phyloP scores from a whole-genome alignment of 2,329 filamentous ascomycete genomes.

The Dissoconium aciculare region DNA sequence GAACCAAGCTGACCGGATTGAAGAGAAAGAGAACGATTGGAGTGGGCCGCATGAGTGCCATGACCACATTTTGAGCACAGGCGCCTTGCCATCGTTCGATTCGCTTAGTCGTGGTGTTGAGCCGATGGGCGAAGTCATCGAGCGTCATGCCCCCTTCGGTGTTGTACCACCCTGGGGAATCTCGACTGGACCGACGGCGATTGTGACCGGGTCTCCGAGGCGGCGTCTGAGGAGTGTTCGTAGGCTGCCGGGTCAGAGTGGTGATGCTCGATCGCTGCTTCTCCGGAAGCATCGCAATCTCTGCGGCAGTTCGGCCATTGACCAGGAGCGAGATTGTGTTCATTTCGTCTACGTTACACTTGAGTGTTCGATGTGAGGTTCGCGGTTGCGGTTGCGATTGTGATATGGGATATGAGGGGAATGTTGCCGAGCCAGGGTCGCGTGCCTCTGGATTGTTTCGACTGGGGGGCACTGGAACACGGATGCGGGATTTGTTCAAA shows the following conservation, averaged over 20 bases:
- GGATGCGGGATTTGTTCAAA: too few species aligned
- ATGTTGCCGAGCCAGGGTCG: too few species aligned
- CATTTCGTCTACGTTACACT: too few species aligned
- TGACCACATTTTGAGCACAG: slow-evolving; percentile 21
- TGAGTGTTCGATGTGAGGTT: too few species aligned
- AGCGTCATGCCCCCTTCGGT: slow-evolving; percentile 15
- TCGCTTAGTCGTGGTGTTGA: slow-evolving; percentile 14
- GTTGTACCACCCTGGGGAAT: slow-evolving; percentile 19
- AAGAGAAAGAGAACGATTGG: slow-evolving; percentile 19
- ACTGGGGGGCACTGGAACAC: too few species aligned
- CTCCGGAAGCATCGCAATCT: slow-evolving; percentile 10
- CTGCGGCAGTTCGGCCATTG: slow-evolving; percentile 15
- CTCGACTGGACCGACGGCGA: slow-evolving; percentile 3
- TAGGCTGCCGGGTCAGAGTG: slow-evolving; percentile 1
- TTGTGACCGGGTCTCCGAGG: slow-evolving; percentile 1
- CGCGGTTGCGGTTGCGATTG: too few species aligned
- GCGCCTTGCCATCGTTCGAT: slow-evolving; percentile 16
- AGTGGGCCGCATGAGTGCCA: slow-evolving; percentile 20
- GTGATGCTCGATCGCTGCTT: slow-evolving; percentile 6
- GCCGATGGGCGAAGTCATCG: slow-evolving; percentile 17
- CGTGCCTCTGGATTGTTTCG: too few species aligned
- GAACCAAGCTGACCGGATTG: slow-evolving; percentile 18
- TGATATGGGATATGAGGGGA: too few species aligned
- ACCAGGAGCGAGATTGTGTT: slow-evolving; percentile 19
- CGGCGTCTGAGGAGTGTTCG: slow-evolving; percentile 1